These are phyloP conservation scores for Moesziomyces aphidis DNA, from an alignment of 1,284 basidiomycete species.

Conservation along the genomic window DNA sequence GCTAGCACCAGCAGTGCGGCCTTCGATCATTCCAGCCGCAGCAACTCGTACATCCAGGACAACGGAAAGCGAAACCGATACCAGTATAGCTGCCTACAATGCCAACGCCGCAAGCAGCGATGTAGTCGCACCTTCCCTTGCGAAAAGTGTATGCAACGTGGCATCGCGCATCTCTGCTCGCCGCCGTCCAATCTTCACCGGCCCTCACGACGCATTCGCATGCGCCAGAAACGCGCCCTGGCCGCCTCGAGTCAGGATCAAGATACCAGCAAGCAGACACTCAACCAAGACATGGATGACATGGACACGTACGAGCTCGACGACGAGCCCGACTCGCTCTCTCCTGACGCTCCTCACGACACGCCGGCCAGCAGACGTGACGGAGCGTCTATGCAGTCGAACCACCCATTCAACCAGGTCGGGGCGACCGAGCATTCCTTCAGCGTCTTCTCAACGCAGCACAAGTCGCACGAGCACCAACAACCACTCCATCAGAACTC, in stretches of 20 bases:
- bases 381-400: neutral
- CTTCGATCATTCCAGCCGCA: neutral
- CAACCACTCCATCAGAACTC: neutral
- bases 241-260: conserved; percentile 3
- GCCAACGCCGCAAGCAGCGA: conserved; percentile 43
- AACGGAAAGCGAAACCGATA: conserved; percentile 43
- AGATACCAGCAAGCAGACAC: conserved; percentile 2
- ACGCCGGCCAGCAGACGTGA: neutral
- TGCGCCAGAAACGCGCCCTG: conserved; percentile 31
- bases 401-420: neutral
- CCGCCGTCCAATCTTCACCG: conserved; percentile 36
- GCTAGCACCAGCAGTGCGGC: neutral
- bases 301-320: conserved; percentile 39
- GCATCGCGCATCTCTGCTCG: conserved; percentile 38
- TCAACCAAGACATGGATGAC: conserved; percentile 15
- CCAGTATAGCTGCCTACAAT: conserved; percentile 44
- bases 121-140: conserved; percentile 43
- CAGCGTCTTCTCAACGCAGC: neutral
- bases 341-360: conserved; percentile 1
- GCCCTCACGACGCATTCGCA: conserved; percentile 33
- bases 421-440: neutral
- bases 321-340: conserved; percentile 15
- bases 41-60: conserved; percentile 3
- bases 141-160: conserved; percentile 43
- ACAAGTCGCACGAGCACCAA: conserved; percentile 5